Conservation (phyloP, 169 alveolate species). For the Cryptosporidium muris region DNA sequence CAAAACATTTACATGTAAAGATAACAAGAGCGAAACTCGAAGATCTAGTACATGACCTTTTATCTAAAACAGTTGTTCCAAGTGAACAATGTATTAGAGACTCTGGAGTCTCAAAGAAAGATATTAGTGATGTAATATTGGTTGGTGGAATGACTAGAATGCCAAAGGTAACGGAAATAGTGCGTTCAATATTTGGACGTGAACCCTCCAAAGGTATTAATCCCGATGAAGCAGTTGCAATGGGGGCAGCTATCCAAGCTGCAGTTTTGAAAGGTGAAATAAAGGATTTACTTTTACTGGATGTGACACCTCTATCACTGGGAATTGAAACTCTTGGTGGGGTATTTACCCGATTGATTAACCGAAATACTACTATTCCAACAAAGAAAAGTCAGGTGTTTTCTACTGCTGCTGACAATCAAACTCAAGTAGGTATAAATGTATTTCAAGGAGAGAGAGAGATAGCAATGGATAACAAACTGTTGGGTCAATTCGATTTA, state of each 20-base stretch:
- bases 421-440: slow-evolving; percentile 96
- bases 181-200: slow-evolving; percentile 91
- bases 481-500: slow-evolving; percentile 96
- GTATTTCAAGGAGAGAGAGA: slow-evolving; percentile 99
- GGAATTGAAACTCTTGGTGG: slow-evolving; percentile 99
- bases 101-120: slow-evolving; percentile 90
- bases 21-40: slow-evolving; percentile 96
- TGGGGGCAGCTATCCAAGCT: slow-evolving; percentile 99
- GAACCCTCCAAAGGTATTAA: slow-evolving; percentile 95
- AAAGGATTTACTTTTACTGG: slow-evolving; percentile 94
- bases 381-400: slow-evolving; percentile 96
- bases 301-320: slow-evolving; percentile 94
- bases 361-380: slow-evolving; percentile 98
- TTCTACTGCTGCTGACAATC: slow-evolving; percentile 98
- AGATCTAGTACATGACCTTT: slow-evolving; percentile 82
- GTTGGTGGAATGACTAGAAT: slow-evolving; percentile 99
- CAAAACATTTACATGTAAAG: slow-evolving; percentile 95
- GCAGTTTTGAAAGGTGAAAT: slow-evolving; percentile 97
- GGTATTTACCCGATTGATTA: slow-evolving; percentile 94
- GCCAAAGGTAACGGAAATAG: slow-evolving; percentile 96
- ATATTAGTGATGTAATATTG: slow-evolving; percentile 94
- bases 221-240: slow-evolving; percentile 99
- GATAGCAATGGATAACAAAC: slow-evolving; percentile 96
- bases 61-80: slow-evolving; percentile 94
- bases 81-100: slow-evolving; percentile 94